Evolutionary conservation across 306 rosid species (phyloP), one percentile per base, ranked within the genome.

Genomic region (Cercis canadensis): DNA sequence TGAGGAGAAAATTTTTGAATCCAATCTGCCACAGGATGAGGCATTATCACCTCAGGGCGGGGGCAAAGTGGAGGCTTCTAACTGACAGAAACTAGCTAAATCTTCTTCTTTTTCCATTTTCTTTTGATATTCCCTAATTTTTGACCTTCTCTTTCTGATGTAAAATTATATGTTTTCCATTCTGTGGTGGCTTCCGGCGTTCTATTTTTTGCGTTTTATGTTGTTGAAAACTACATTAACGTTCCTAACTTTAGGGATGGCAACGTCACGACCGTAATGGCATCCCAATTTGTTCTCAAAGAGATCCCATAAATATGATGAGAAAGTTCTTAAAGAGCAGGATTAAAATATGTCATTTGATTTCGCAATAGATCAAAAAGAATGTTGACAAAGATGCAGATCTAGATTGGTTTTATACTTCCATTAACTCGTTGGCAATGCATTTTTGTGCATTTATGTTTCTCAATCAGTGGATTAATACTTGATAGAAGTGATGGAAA

Each of bases 1-100:
- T 15, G 83, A 72, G 73, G 88, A 77, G 57, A 80, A 80, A 62
- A 87, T 39, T 57, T 37, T 82, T 21, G 87, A 85, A 74, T 74
- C 85, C 12, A 75, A 12, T 76, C 63, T 70, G 78, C 78, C 72
- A 45, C 87, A 69, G 58, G 86, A 80, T 55, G 87, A 82, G 74
- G 70, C 78, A 45, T 82, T 53, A 58, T 83, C 82, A 57, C 69
- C 74, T n/a, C 80, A 72, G 15, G 78, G 51, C 53, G 87, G 56
- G 63, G 78, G 72, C 50, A 57, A 69, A 5, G 61, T 74, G 43
- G 71, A 80, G 65, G 62, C 76, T 18, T 64, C 87, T 51, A 61
- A 75, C 45, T 62, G 36, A 70, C 57, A 18, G 75, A 39, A 66
- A 64, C 43, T 66, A 70, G 73, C 53, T 59, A 65, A 36, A 47